These are phyloP conservation scores for carrot (Daucus carota) DNA, from an alignment of 129 eudicot species.

Conservation along the genomic window DH1_v3.0 NC_030387.2:10045501-10046000, in stretches of 20 bases:
- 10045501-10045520: neutral
- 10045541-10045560: neutral
- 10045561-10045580: neutral
- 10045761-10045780: conserved; percentile 90
- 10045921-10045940: conserved; percentile 69
- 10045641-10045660: neutral
- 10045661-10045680: neutral
- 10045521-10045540: neutral
- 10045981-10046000: conserved; percentile 25
- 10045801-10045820: conserved; percentile 43
- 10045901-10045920: conserved; percentile 73
- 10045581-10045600: neutral
- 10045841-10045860: neutral
- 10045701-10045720: neutral
- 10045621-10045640: neutral
- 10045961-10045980: conserved; percentile 75
- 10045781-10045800: conserved; percentile 92
- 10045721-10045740: conserved; percentile 45
- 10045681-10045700: neutral
- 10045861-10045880: neutral
- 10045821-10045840: neutral
- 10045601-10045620: neutral
- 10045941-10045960: conserved; percentile 75
- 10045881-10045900: conserved; percentile 28
- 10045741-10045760: conserved; percentile 77